Conservation (phyloP, 495 filamentous ascomycete genomes). For the Penicillium herquei region DNA sequence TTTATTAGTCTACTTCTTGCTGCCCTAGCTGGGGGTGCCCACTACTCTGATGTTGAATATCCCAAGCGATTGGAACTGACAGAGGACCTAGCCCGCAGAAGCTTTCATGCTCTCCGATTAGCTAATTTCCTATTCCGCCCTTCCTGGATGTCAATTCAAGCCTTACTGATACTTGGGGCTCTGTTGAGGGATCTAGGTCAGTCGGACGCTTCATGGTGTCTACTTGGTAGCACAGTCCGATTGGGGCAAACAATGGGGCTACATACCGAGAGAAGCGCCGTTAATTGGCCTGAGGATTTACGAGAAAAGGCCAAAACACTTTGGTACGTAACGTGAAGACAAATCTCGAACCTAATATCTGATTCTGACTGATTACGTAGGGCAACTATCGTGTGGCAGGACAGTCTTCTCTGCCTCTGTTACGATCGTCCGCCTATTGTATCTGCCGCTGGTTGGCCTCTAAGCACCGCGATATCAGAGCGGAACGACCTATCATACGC, state of each 20-base stretch:
- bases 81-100: constrained; percentile 33
- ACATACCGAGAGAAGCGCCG: constrained; percentile 28
- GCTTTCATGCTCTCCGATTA: constrained; percentile 40
- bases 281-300: constrained; percentile 26
- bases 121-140: constrained; percentile 48
- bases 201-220: constrained; percentile 48
- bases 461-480: constrained; percentile 6
- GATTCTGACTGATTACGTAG: constrained; percentile 10
- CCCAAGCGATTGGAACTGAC: constrained; percentile 26
- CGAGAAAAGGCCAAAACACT: constrained; percentile 23
- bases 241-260: constrained; percentile 47
- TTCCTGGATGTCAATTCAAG: constrained; percentile 40
- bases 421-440: constrained; percentile 37
- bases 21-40: constrained; percentile 49
- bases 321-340: constrained; percentile 20
- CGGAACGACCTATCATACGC: constrained; percentile 23
- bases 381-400: constrained; percentile 37
- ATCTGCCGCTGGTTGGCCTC: constrained; percentile 24
- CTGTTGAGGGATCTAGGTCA: constrained; percentile 50
- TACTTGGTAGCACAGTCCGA: constrained; percentile 44
- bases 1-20: constrained; percentile 47
- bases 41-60: constrained; percentile 45
- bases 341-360: too few relatives aligned
- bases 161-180: constrained; percentile 45
- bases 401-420: constrained; percentile 35